These are phyloP conservation scores for Neurospora sp. DNA, from an alignment of 495 filamentous ascomycete species.

Conservation along the genomic window DNA sequence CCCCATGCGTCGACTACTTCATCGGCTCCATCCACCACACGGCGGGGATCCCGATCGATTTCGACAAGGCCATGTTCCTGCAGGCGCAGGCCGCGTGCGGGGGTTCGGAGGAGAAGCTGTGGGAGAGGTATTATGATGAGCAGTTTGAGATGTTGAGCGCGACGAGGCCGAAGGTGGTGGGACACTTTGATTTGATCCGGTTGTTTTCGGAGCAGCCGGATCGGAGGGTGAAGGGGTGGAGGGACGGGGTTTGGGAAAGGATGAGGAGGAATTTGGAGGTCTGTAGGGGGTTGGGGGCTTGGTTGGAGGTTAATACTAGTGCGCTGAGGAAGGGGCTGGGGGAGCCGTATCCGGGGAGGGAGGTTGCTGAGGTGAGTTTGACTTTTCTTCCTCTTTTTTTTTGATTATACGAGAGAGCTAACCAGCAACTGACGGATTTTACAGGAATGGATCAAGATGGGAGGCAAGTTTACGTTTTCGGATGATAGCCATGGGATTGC, in stretches of 20 bases:
- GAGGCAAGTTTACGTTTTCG: conserved; percentile 76
- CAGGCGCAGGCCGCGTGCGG: conserved; percentile 4
- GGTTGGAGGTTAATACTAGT: conserved; percentile 81
- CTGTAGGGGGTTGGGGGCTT: conserved; percentile 61
- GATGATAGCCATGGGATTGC: conserved; percentile 84
- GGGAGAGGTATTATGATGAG: conserved; percentile 74
- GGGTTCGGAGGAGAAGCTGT: conserved; percentile 57
- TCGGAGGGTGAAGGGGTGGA: conserved; percentile 39
- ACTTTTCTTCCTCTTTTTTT: not conserved
- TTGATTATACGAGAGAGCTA: not conserved
- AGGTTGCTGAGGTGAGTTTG: conserved; percentile 62
- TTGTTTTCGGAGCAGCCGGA: conserved; percentile 62
- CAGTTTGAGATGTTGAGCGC: conserved; percentile 70
- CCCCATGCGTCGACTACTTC: conserved; percentile 70
- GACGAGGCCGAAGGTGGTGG: conserved; percentile 71
- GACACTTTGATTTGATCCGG: conserved; percentile 88
- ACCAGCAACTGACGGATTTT: not conserved
- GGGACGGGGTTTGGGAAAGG: conserved; percentile 56
- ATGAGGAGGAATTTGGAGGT: conserved; percentile 63
- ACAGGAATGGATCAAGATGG: conserved; percentile 38
- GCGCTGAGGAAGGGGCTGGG: conserved; percentile 79
- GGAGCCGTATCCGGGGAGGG: conserved; percentile 76
- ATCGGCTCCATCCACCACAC: conserved; percentile 89
- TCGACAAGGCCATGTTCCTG: conserved; percentile 54
- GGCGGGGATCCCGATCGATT: conserved; percentile 79